phyloP scores from a whole-genome alignment of 73 alveolate genomes.

The Symbiodinium pilosum region DNA sequence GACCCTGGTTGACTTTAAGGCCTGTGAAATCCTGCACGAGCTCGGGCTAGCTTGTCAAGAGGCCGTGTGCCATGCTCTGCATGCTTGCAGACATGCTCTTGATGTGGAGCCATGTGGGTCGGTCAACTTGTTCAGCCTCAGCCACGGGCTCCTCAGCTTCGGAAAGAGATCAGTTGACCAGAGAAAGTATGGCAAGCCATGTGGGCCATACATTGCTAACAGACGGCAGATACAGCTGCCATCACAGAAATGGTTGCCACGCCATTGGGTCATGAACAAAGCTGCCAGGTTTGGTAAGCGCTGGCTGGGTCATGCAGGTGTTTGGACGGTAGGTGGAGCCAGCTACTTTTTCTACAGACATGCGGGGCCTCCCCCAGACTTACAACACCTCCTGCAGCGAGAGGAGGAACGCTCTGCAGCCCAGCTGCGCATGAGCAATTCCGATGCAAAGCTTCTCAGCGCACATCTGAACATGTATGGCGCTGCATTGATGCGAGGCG shows the following conservation, averaged over 20 bases:
- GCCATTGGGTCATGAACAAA: no score
- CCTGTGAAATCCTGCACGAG: slow-evolving; percentile 43
- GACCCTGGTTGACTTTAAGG: background rate
- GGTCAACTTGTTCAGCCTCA: no score
- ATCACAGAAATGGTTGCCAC: no score
- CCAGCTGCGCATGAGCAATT: background rate
- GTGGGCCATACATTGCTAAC: no score
- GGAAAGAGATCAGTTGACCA: no score
- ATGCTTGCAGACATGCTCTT: no score
- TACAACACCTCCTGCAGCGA: background rate
- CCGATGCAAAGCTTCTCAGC: background rate
- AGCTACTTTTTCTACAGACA: slow-evolving; percentile 33
- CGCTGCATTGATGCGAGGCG: background rate
- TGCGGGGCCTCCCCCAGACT: background rate
- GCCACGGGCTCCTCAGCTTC: no score
- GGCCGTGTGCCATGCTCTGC: slow-evolving; percentile 10
- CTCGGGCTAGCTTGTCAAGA: slow-evolving; percentile 38
- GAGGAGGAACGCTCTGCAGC: background rate
- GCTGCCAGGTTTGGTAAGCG: background rate
- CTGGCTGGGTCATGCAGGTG: background rate
- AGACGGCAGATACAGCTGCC: no score
- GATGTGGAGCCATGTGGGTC: no score
- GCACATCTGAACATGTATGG: slow-evolving; percentile 1
- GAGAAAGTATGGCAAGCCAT: no score
- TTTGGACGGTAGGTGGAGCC: background rate